Evolutionary conservation across 2,329 filamentous ascomycete genomes (phyloP), one percentile per base, ranked within the genome.

Genomic region (Metarhizium brunneum): DNA sequence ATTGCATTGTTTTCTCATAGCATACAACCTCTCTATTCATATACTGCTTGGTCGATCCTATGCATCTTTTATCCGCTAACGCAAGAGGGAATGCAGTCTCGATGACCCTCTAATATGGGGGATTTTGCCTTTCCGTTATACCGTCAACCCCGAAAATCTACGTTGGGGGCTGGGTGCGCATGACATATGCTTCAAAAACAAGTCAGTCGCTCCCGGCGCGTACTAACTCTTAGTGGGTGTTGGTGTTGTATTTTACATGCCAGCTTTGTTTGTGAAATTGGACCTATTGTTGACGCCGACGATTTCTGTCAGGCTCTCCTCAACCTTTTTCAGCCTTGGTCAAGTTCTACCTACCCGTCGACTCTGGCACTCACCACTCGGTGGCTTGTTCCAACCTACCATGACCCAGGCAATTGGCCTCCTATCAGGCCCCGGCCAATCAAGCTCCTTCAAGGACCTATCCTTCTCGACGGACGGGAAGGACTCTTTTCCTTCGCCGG

Each of bases 61-160:
- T 29, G 4, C 13, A 16, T 30, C 7, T 32, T 30, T 14, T 4
- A 18, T 30, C 20, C 10, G 25, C 45, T 48, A 48, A 48, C 45
- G 4, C 25, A 14, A 8, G 25, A 25, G 25, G 8, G 11, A 20
- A 18, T 45, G 47, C 69, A 96, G 92, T 57, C 75, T 97, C 63
- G 94, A 99, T 72, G 94, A 99, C 73, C 94, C 94, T 30, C 73
- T 97, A 57, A 85, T 96, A 63, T 99, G 92, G 92, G 94, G 92
- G 18, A 83, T 90, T 40, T 75, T 99, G 4, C 94, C 94, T 1
- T 70, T 89, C 49, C 79, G 81, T 52, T 90, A 94, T 66, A 75
- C 82, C 60, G 84, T 88, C 65, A 83, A 85, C 57, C 83, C 88
- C 20, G 77, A 80, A 55, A 94, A 92, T 67, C 79, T 91, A 65